phyloP scores from a whole-genome alignment of 2,329 filamentous ascomycete genomes.

The Kalmusia sp. region DNA sequence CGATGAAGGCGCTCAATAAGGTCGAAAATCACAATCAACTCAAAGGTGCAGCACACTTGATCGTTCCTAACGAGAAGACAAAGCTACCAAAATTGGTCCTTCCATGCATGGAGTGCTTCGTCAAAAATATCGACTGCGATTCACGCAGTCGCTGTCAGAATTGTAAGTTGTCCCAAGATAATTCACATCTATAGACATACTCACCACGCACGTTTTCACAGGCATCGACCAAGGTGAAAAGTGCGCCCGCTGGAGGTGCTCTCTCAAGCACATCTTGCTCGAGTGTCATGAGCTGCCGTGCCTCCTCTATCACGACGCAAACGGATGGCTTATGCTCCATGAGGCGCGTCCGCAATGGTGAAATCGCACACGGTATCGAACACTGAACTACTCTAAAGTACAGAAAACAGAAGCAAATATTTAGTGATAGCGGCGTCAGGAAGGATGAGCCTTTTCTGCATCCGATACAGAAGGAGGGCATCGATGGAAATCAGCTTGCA shows the following conservation, averaged over 20 bases:
- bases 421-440: too few relatives aligned
- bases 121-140: conserved; percentile 34
- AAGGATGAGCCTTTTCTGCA: too few relatives aligned
- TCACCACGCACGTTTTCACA: not conserved
- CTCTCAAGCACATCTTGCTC: conserved; percentile 29
- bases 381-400: too few relatives aligned
- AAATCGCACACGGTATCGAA: not conserved
- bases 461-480: too few relatives aligned
- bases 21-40: conserved; percentile 21
- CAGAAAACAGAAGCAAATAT: too few relatives aligned
- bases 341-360: conserved; percentile 10
- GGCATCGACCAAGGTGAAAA: conserved; percentile 16
- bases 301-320: conserved; percentile 23
- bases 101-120: conserved; percentile 38
- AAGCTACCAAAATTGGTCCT: conserved; percentile 30
- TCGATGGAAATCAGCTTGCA: too few relatives aligned
- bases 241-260: conserved; percentile 40
- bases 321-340: conserved; percentile 17
- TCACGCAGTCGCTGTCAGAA: conserved; percentile 24
- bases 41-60: conserved; percentile 34
- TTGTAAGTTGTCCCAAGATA: conserved; percentile 16
- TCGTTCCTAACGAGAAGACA: conserved; percentile 20
- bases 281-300: conserved; percentile 31
- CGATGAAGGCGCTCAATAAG: conserved; percentile 17
- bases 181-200: not conserved